Conservation (phyloP, 768 basidiomycete species). For the Chlorophyllum brunneum region DNA sequence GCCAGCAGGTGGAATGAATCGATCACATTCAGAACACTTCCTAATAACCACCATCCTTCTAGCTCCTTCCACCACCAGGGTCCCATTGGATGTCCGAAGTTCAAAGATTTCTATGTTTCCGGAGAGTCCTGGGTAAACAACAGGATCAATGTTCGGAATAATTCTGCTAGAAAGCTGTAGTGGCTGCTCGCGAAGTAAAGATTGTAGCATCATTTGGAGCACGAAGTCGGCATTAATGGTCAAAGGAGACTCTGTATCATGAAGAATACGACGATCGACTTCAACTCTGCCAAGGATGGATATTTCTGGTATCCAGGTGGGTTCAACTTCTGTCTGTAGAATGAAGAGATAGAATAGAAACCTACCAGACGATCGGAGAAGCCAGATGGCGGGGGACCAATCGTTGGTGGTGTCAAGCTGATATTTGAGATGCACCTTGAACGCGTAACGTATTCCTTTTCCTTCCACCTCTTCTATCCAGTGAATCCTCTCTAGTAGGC, state of each 20-base stretch:
- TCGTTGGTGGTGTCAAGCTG: background rate
- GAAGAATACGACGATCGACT: constrained; percentile 5
- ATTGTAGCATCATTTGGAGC: constrained; percentile 9
- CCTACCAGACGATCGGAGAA: background rate
- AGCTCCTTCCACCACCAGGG: background rate
- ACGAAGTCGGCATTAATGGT: constrained; percentile 3
- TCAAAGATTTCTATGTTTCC: constrained; percentile 9
- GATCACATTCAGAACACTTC: constrained; percentile 1
- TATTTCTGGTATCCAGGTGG: background rate
- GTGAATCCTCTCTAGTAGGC: constrained; percentile 2
- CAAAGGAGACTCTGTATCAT: background rate
- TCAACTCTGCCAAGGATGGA: constrained; percentile 4
- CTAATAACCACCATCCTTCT: constrained; percentile 1
- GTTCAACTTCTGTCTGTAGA: background rate
- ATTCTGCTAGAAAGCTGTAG: constrained; percentile 1
- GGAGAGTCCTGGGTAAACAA: background rate
- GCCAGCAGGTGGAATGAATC: constrained; percentile 3
- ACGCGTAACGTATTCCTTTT: background rate
- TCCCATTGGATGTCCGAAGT: background rate
- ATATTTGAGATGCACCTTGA: constrained; percentile 4
- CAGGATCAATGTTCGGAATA: background rate
- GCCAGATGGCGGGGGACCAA: constrained; percentile 7
- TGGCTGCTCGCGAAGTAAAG: constrained; percentile 1
- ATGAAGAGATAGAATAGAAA: background rate
- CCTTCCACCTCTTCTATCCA: constrained; percentile 3